Conservation (phyloP, 2,329 filamentous ascomycete genomes). For the Neopestalotiopsis sp. region DNA sequence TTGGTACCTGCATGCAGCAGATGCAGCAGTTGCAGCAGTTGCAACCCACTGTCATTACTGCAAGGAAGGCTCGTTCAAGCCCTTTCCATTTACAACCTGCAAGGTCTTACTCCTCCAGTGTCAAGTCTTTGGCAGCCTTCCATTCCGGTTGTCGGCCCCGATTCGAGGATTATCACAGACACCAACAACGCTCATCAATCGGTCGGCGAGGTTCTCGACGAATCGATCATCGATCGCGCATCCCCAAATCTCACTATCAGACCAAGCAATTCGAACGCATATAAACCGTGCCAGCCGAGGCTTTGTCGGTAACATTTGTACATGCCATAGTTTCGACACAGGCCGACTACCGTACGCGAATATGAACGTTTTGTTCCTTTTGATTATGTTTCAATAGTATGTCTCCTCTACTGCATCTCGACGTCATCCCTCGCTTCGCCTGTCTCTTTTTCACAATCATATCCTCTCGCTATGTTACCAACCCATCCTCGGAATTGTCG, state of each 20-base stretch:
- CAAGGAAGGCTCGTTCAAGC: not conserved
- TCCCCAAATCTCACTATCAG: not conserved
- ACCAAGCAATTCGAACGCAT: not conserved
- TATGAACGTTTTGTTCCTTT: not conserved
- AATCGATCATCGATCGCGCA: slow-evolving; percentile 3
- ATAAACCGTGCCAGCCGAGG: not conserved
- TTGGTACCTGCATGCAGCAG: no score
- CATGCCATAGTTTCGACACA: no score
- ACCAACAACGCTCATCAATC: slow-evolving; percentile 2
- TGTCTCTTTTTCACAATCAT: not conserved
- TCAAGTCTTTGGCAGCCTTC: not conserved
- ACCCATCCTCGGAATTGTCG: not conserved
- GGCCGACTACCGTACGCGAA: no score
- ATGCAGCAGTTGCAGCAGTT: not conserved
- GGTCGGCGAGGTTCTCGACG: slow-evolving; percentile 7
- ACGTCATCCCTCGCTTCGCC: not conserved
- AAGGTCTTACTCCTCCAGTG: not conserved
- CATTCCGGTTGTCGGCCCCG: not conserved
- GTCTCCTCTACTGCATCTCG: not conserved
- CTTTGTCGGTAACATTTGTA: not conserved
- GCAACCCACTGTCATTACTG: not conserved
- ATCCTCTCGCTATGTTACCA: not conserved
- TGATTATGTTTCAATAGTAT: not conserved
- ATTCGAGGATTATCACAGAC: not conserved
- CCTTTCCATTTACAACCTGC: not conserved